A percentile compares a stretch with the other conserved stretches of the same genome.
Evolutionary conservation across 495 filamentous ascomycete species (phyloP).

Genomic region (Astrothelium macrocarpum): DNA sequence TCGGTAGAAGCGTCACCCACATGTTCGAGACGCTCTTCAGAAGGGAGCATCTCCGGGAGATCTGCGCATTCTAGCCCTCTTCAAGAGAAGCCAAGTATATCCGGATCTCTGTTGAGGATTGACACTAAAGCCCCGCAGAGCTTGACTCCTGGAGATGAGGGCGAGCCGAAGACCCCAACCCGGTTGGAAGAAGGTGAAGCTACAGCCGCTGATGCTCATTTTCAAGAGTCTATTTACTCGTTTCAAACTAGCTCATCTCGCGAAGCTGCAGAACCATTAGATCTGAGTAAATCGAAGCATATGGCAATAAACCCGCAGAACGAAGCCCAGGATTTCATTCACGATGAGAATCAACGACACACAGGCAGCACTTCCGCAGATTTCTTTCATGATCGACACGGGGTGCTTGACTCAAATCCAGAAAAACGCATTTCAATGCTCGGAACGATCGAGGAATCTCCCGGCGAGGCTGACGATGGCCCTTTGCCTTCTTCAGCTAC

Average conservation of each 20-base stretch:
- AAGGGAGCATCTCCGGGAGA: not conserved
- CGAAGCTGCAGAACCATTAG: not conserved
- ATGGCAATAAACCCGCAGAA: not conserved
- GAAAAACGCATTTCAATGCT: not conserved
- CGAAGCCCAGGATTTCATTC: no score
- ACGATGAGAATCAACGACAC: not conserved
- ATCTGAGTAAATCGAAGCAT: not conserved
- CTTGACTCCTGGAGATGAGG: no score
- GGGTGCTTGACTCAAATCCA: not conserved
- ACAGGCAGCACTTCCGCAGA: not conserved
- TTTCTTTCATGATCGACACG: not conserved
- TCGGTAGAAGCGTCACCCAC: not conserved
- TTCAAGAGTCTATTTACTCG: not conserved
- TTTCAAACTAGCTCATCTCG: not conserved
- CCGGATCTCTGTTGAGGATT: not conserved
- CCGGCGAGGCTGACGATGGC: not conserved
- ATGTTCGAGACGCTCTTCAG: not conserved
- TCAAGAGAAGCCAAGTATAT: not conserved
- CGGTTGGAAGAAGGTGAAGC: no score
- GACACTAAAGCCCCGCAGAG: not conserved
- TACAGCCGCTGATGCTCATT: not conserved
- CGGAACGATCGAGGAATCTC: not conserved
- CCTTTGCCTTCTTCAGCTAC: not conserved
- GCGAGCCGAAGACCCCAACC: no score
- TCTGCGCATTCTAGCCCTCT: not conserved